Conservation (phyloP, 2,329 filamentous ascomycete species). For the Calonectria hongkongensis region DNA sequence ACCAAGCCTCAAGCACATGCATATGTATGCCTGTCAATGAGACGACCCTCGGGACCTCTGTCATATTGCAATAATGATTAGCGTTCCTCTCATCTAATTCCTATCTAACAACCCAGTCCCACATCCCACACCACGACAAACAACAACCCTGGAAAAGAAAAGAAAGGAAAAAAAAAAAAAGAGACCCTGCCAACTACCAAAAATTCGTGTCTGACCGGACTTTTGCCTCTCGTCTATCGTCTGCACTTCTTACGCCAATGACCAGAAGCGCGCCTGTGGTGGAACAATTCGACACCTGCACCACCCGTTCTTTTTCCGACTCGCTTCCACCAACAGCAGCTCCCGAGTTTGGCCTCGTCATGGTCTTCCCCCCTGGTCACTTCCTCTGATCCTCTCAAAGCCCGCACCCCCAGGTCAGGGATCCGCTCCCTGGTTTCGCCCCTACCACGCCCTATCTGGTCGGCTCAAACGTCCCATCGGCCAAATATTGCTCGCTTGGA, state of each 20-base stretch:
- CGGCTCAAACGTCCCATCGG: conserved; percentile 54
- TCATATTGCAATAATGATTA: conserved; percentile 27
- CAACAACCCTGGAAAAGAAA: neutral
- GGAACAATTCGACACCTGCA: conserved; percentile 55
- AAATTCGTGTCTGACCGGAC: conserved; percentile 9
- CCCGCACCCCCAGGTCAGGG: conserved; percentile 47
- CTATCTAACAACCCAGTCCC: conserved; percentile 29
- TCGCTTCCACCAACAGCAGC: conserved; percentile 56
- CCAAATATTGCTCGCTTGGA: conserved; percentile 56
- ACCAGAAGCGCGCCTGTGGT: conserved; percentile 51
- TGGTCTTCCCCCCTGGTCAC: conserved; percentile 45
- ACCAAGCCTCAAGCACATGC: conserved; percentile 8
- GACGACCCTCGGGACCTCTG: neutral
- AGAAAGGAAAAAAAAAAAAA: neutral
- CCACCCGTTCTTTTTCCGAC: conserved; percentile 42
- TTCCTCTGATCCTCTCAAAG: conserved; percentile 47
- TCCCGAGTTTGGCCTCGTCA: conserved; percentile 39
- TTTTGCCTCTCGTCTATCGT: conserved; percentile 38
- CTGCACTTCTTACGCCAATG: conserved; percentile 41
- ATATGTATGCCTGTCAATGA: conserved; percentile 14
- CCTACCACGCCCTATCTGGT: conserved; percentile 50
- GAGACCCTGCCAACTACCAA: neutral
- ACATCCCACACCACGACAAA: conserved; percentile 31
- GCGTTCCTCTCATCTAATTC: conserved; percentile 27
- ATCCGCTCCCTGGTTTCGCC: conserved; percentile 55